phyloP scores from a whole-genome alignment of 139 green algal species.

The Chlamydomonas incerta region DNA sequence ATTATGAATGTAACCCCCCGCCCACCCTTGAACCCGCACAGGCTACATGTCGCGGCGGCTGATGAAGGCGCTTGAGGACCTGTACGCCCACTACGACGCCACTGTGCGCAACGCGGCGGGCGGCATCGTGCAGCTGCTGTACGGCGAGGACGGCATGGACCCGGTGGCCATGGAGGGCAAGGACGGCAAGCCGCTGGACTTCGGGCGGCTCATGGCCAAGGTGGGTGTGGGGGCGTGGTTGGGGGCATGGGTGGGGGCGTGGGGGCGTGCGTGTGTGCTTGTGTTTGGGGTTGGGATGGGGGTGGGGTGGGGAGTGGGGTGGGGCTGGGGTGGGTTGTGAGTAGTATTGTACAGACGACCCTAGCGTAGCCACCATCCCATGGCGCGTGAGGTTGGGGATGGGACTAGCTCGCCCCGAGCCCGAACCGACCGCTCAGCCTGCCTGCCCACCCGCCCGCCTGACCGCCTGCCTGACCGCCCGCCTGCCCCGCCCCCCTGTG shows the following conservation, averaged over 20 bases:
- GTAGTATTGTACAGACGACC: too few relatives aligned
- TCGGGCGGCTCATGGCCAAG: constrained; percentile 68
- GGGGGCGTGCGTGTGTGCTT: too few relatives aligned
- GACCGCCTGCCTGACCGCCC: too few relatives aligned
- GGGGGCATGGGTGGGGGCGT: not conserved
- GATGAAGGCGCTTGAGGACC: constrained; percentile 98
- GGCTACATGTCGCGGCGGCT: constrained; percentile 98
- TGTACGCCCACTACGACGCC: constrained; percentile 94
- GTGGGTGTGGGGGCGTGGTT: not conserved
- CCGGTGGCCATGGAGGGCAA: constrained; percentile 92
- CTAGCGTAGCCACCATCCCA: too few relatives aligned
- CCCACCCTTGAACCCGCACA: constrained; percentile 45
- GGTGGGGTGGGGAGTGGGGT: too few relatives aligned
- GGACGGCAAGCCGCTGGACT: constrained; percentile 78
- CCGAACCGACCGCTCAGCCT: too few relatives aligned
- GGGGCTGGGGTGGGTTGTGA: too few relatives aligned
- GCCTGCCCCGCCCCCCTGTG: too few relatives aligned
- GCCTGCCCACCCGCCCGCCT: too few relatives aligned
- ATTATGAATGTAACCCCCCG: not conserved
- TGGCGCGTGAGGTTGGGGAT: too few relatives aligned
- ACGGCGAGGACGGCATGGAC: constrained; percentile 97
- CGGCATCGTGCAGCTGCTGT: constrained; percentile 92
- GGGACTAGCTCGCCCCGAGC: too few relatives aligned
- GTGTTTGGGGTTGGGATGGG: too few relatives aligned
- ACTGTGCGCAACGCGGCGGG: constrained; percentile 92